Conservation (phyloP, 2,329 filamentous ascomycete species). For the Aureobasidium sp. region DNA sequence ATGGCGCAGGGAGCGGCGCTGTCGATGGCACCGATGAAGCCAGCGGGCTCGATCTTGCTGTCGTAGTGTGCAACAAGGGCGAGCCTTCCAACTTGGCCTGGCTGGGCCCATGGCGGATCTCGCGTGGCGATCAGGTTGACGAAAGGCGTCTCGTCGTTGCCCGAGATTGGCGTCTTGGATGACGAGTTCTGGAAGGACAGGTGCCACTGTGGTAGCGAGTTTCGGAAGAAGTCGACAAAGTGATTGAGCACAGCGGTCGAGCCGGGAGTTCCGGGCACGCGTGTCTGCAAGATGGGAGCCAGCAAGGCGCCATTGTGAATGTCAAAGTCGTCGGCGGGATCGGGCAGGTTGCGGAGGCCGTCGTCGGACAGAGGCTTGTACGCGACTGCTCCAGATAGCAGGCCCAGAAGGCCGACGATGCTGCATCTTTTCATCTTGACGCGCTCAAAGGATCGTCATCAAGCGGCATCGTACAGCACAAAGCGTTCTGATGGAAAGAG, state of each 20-base stretch:
- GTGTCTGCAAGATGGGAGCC: slow-evolving; percentile 77
- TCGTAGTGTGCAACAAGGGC: slow-evolving; percentile 94
- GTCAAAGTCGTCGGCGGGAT: slow-evolving; percentile 63
- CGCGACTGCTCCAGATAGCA: slow-evolving; percentile 33
- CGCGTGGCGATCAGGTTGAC: slow-evolving; percentile 77
- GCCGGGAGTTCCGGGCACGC: slow-evolving; percentile 80
- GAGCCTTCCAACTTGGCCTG: slow-evolving; percentile 70
- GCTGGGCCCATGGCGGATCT: slow-evolving; percentile 73
- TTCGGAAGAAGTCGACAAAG: slow-evolving; percentile 74
- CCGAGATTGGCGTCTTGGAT: slow-evolving; percentile 68
- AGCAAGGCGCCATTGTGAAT: slow-evolving; percentile 69
- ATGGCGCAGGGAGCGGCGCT: slow-evolving; percentile 93
- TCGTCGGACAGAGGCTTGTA: slow-evolving; percentile 65
- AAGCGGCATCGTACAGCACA: neutral
- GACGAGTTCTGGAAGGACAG: slow-evolving; percentile 87
- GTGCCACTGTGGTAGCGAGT: slow-evolving; percentile 69
- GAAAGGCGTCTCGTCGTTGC: slow-evolving; percentile 68
- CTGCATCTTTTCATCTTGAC: slow-evolving; percentile 22
- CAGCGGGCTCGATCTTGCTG: slow-evolving; percentile 68
- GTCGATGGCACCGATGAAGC: slow-evolving; percentile 90
- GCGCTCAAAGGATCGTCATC: slow-evolving; percentile 16
- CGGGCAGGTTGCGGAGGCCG: slow-evolving; percentile 63
- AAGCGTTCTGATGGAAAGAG: too few species aligned
- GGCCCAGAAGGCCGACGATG: slow-evolving; percentile 24
- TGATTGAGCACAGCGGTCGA: slow-evolving; percentile 67